Conservation (phyloP, 2,329 filamentous ascomycete genomes). For the Dactylonectria estremocensis region DNA sequence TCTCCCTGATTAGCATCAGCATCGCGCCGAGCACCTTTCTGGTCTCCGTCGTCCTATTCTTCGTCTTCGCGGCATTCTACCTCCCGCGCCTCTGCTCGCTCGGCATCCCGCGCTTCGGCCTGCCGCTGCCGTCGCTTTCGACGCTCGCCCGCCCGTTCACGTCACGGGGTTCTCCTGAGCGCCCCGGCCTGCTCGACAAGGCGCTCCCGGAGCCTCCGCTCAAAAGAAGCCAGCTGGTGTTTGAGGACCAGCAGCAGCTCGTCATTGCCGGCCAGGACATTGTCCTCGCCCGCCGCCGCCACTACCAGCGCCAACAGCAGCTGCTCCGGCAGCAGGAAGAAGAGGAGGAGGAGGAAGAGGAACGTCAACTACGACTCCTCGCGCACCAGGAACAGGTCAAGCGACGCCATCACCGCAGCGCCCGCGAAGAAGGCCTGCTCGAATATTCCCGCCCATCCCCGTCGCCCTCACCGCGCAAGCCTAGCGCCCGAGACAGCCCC, state of each 20-base stretch:
- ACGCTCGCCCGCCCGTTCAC: slow-evolving; percentile 39
- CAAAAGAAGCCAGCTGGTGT: slow-evolving; percentile 47
- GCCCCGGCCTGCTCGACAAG: slow-evolving; percentile 40
- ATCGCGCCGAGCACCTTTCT: slow-evolving; percentile 73
- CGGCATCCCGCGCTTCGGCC: slow-evolving; percentile 53
- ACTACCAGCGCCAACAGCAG: slow-evolving; percentile 41
- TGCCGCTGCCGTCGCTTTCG: slow-evolving; percentile 51
- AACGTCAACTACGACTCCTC: slow-evolving; percentile 39
- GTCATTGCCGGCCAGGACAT: slow-evolving; percentile 51
- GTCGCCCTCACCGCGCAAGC: slow-evolving; percentile 20
- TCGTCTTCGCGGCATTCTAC: slow-evolving; percentile 68
- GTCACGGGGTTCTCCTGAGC: slow-evolving; percentile 12
- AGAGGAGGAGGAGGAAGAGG: slow-evolving; percentile 39
- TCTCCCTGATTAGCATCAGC: slow-evolving; percentile 72
- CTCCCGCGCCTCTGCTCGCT: slow-evolving; percentile 54
- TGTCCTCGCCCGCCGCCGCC: slow-evolving; percentile 42
- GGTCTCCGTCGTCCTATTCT: slow-evolving; percentile 63
- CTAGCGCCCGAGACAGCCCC: slow-evolving; percentile 23
- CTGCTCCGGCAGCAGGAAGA: slow-evolving; percentile 35
- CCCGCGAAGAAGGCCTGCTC: slow-evolving; percentile 20
- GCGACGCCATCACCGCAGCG: slow-evolving; percentile 32
- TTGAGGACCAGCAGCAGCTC: slow-evolving; percentile 54
- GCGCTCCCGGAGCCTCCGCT: slow-evolving; percentile 46
- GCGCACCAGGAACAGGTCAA: slow-evolving; percentile 20
- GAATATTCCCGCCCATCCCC: slow-evolving; percentile 23